Base-by-base conservation (phyloP, 2,329 filamentous ascomycete genomes). In the Fusarium sarcochroum region DNA sequence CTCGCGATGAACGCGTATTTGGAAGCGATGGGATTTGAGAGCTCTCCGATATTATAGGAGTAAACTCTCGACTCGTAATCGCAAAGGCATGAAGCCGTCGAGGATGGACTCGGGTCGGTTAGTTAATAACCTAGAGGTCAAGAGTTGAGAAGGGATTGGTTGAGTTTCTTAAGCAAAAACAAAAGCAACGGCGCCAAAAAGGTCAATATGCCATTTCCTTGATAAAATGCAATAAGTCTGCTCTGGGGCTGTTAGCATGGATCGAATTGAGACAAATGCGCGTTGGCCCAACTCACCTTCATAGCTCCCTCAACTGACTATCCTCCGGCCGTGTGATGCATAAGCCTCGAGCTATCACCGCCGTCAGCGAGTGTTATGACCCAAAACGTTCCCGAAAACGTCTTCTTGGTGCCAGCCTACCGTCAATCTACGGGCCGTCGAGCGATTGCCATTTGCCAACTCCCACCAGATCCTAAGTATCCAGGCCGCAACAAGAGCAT, bases 401-500 rank as follows among this genome's bases (percentile, higher is more conserved):
- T 20, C 45, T 35, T 46, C 35, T n/a, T 54, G 41, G 17, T 14
- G 40, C 18, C 30, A 42, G 41, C 68, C 58, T 46, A 73, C 68
- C 59, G 15, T 69, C 55, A 52, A 70, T 42, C 67, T 55, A 57
- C 49, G 60, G 14, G 61, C 66, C 6, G 52, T 50, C 35, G 60
- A 41, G 20, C 51, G 59, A 27, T 90, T 68, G 9, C 60, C 70
- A 20, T 66, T 69, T 5, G 77, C 72, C 32, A 76, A 37, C n/a
- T 76, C 73, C 47, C 73, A 73, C 79, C 79, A 81, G 23, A 78
- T 52, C 47, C 77, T 73, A 47, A 78, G 45, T 50, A 80, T 72
- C 79, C 79, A 80, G 10, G 78, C 76, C 6, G 74, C 70, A 10
- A 78, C 78, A 20, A 81, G 73, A 6, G 76, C 78, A 51, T 81